Evolutionary conservation across 495 filamentous ascomycete species (phyloP).

Genomic region (Penicillium steckii): DNA sequence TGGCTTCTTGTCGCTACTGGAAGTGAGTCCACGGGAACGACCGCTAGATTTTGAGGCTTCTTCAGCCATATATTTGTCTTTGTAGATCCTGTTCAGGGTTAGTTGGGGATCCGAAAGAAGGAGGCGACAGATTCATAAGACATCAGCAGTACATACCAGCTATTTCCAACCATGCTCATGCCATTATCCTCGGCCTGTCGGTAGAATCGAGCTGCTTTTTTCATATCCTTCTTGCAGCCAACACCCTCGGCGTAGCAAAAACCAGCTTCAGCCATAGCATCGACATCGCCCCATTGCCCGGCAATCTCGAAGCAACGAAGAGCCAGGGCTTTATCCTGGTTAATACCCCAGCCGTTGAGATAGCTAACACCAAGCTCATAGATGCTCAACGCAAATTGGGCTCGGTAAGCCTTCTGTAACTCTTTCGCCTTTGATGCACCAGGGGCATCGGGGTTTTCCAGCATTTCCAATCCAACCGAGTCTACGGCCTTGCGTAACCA

Average conservation of each 20-base stretch:
- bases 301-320: slow-evolving; percentile 95
- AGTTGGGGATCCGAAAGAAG: not conserved
- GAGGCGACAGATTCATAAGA: not conserved
- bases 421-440: slow-evolving; percentile 65
- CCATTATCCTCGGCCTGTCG: slow-evolving; percentile 87
- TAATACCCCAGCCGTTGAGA: slow-evolving; percentile 96
- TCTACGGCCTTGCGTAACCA: slow-evolving; percentile 92
- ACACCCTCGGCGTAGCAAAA: slow-evolving; percentile 86
- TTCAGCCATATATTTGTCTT: slow-evolving; percentile 86
- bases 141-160: slow-evolving; percentile 81
- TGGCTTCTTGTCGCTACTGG: slow-evolving; percentile 54
- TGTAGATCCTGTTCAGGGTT: slow-evolving; percentile 73
- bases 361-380: slow-evolving; percentile 97
- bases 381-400: slow-evolving; percentile 90
- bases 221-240: slow-evolving; percentile 91
- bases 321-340: slow-evolving; percentile 85
- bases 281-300: slow-evolving; percentile 93
- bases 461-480: slow-evolving; percentile 75
- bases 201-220: slow-evolving; percentile 90
- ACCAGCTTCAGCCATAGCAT: slow-evolving; percentile 84
- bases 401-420: slow-evolving; percentile 71
- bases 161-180: slow-evolving; percentile 96
- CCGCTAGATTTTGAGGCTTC: slow-evolving; percentile 48
- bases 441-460: slow-evolving; percentile 66
- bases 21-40: slow-evolving; percentile 37